Base-by-base conservation (phyloP, 2,329 filamentous ascomycete species). In the Neophaeococcomyces mojaviensis region DNA sequence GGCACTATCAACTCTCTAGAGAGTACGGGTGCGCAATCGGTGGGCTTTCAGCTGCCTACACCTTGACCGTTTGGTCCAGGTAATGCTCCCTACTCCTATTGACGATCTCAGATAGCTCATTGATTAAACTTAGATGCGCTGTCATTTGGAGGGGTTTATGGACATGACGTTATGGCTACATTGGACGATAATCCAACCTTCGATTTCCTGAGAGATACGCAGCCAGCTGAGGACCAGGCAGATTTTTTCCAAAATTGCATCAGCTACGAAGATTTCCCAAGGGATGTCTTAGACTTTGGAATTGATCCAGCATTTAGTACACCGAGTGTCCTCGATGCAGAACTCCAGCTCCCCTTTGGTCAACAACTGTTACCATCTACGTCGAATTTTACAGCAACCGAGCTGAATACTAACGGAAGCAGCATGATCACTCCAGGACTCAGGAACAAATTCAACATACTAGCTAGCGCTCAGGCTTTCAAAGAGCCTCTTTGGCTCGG, bases 401-500 rank as follows among this genome's bases (percentile, higher is more conserved):
- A n/a, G n/a, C 24, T 28, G 24, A 28, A 5, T 10, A 28, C 10
- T 10, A 28, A 10, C 24, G 10, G 10, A 28, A 28, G 24, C 24
- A 10, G 24, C 24, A 28, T 28, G 5, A 28, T 28, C 24, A 28
- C 24, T 10, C 24, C 24, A 6, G 24, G 24, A 10, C 24, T 28
- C 10, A 28, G 24, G 10, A 28, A 28, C 24, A 28, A 28, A 10
- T 10, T 28, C 24, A 28, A 28, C 24, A 28, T 28, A 28, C 5
- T 10, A 28, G 24, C 24, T 10, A 28, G 24, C 24, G 24, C 24
- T 5, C 24, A 24, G 12, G 44, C 44, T 10, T 47, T 47, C 28
- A 24, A 18, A 15, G 34, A 37, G 15, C 41, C 44, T 4, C 24
- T 47, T 9, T 47, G 36, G 83, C 74, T 62, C 62, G 1, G 48